Conservation (phyloP, 495 filamentous ascomycete genomes). For the Trichoderma erinaceum region DNA sequence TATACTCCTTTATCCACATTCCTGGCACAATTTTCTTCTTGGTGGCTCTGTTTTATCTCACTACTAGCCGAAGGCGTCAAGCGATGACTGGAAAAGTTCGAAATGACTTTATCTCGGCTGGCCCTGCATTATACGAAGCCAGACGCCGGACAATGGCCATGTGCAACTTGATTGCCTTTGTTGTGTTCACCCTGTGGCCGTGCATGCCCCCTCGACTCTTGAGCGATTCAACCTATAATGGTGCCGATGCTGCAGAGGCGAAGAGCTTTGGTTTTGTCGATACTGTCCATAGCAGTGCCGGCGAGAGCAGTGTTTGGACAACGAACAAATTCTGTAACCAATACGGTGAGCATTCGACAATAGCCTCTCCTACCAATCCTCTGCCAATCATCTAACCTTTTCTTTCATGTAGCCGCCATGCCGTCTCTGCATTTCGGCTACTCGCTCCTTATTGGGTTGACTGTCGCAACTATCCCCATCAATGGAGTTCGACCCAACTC, state of each 20-base stretch:
- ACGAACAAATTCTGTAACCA: slow-evolving; percentile 60
- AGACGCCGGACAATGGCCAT: slow-evolving; percentile 63
- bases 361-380: no score
- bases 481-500: slow-evolving; percentile 21
- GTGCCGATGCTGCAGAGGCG: slow-evolving; percentile 2
- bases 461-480: slow-evolving; percentile 43
- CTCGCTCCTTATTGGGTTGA: slow-evolving; percentile 66
- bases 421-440: slow-evolving; percentile 77
- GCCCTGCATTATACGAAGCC: slow-evolving; percentile 15
- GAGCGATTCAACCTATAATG: slow-evolving; percentile 33
- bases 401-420: slow-evolving; percentile 54
- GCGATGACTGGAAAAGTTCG: not conserved
- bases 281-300: slow-evolving; percentile 54
- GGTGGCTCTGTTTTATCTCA: slow-evolving; percentile 62
- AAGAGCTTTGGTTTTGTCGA: slow-evolving; percentile 61
- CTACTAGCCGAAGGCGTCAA: slow-evolving; percentile 36
- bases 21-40: slow-evolving; percentile 60
- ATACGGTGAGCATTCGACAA: slow-evolving; percentile 1
- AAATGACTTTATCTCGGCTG: not conserved
- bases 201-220: slow-evolving; percentile 77
- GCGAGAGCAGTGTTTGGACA: slow-evolving; percentile 62
- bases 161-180: slow-evolving; percentile 70
- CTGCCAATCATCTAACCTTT: not conserved
- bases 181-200: slow-evolving; percentile 70
- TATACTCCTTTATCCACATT: slow-evolving; percentile 78